Base-by-base conservation (phyloP, 2,329 filamentous ascomycete genomes). In the Aaosphaeria arxii region DNA sequence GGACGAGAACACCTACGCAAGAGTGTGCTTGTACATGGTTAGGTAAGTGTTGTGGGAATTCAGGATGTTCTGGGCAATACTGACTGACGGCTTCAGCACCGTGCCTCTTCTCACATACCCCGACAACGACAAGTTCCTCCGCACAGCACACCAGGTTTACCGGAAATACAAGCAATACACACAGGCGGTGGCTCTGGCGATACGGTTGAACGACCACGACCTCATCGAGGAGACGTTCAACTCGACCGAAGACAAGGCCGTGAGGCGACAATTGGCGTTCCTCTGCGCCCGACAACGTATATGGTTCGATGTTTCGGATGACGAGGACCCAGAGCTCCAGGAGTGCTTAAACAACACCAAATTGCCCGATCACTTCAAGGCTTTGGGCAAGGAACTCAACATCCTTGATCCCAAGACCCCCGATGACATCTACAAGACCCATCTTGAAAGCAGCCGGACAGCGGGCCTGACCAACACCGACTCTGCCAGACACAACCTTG, bases 391-490 rank as follows among this genome's bases (percentile, higher is more conserved):
- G 74, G 94, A 99, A 70, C 80, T 99, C 46, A 97, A 99, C 71
- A 92, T 99, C 45, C 78, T 97, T 39, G 94, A 99, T 54, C 94
- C 94, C 33, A 97, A 96, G 77, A 89, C 89, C 40, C 95, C 92
- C 0, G 94, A 99, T 68, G 95, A 99, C 63, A 99, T 99, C 62
- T 99, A 99, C 82, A 99, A 99, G 78, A 96, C 91, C 66, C 94
- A 99, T 72, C 82, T 99, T 5, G 94, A 99, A 74, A 97, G 89
- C 75, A 95, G 87, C 62, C 84, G 95, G 52, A 94, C 95, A 45
- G 89, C 90, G 28, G 91, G 91, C 33, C 83, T 96, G 74, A 96
- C 92, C 7, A 96, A 96, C 67, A 84, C 95, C 42, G 94, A 99
- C 68, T 99, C 94, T 7, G 91, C 92, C 30, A 83, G 91, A 61